Evolutionary conservation across 2,329 filamentous ascomycete genomes (phyloP).

Genomic region (Xylariaceae sp.): DNA sequence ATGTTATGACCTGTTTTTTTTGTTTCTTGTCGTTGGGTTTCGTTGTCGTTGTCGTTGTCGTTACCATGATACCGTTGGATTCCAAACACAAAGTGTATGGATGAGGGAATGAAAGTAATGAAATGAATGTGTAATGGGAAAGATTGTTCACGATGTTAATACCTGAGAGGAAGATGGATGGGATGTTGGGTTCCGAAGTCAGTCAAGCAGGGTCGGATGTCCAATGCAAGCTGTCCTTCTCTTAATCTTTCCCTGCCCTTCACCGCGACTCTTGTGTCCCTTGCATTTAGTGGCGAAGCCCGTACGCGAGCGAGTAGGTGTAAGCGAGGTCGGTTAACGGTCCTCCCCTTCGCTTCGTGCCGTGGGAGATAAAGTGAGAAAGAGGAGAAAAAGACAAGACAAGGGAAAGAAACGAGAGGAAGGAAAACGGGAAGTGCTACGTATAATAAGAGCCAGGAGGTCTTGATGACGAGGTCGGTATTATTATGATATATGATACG

Average conservation of each 20-base stretch:
- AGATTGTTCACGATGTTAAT: neutral
- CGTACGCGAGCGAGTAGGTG: constrained; percentile 3
- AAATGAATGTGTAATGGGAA: neutral
- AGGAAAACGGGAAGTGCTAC: neutral
- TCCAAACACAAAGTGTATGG: neutral
- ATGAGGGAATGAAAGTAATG: neutral
- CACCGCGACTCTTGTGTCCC: neutral
- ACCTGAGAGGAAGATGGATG: no score
- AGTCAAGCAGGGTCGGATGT: no score
- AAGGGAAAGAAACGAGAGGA: neutral
- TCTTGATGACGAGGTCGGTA: neutral
- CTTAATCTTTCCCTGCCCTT: neutral
- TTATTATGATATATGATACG: neutral
- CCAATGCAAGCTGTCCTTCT: constrained; percentile 1
- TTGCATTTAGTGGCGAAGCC: constrained; percentile 13
- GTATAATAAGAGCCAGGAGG: neutral
- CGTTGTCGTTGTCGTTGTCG: neutral
- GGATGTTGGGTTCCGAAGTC: no score
- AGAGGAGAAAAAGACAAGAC: neutral
- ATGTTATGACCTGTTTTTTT: constrained; percentile 7
- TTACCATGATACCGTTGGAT: constrained; percentile 1
- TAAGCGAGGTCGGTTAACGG: constrained; percentile 6
- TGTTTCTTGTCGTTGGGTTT: neutral
- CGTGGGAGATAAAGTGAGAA: neutral
- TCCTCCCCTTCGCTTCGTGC: neutral